These are phyloP conservation scores for Zea mays DNA, from an alignment of 176 grass and related monocot species.

Conservation along the genomic window Zm-B73-REFERENCE-NAM-5.0 NC_050097.1:161027001-161027500, in stretches of 20 bases:
- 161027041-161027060: no score
- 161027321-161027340: not conserved
- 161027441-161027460: constrained; percentile 6
- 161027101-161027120: not conserved
- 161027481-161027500: constrained; percentile 21
- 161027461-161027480: constrained; percentile 11
- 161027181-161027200: not conserved
- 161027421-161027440: not conserved
- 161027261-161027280: not conserved
- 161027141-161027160: constrained; percentile 6
- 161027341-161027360: constrained; percentile 5
- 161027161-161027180: constrained; percentile 6
- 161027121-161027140: not conserved
- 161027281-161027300: not conserved
- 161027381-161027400: constrained; percentile 12
- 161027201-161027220: not conserved
- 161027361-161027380: constrained; percentile 6
- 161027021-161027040: no score
- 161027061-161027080: no score
- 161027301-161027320: not conserved
- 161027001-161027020: no score
- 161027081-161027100: not conserved
- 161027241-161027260: not conserved
- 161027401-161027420: constrained; percentile 20
- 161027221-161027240: constrained; percentile 16